Evolutionary conservation across 768 basidiomycete species (phyloP).

Genomic region (Daedalea quercina): DNA sequence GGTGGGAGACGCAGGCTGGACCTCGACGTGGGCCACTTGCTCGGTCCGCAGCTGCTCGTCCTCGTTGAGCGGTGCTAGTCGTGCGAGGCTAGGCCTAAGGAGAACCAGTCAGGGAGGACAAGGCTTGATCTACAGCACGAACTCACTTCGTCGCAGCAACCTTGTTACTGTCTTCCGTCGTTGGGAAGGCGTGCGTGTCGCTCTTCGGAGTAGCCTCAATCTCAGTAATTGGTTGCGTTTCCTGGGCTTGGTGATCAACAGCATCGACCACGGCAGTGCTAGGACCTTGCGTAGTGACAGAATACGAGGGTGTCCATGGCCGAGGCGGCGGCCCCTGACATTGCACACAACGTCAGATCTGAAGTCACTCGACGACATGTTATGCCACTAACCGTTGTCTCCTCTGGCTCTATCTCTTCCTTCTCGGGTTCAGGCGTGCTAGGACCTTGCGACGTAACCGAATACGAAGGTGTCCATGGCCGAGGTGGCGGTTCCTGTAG

Average conservation of each 20-base stretch:
- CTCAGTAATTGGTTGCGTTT: not conserved
- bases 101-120: not conserved
- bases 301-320: constrained; percentile 34
- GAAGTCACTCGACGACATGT: too few species aligned
- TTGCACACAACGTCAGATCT: not conserved
- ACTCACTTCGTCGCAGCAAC: constrained; percentile 11
- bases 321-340: constrained; percentile 17
- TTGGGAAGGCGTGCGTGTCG: constrained; percentile 11
- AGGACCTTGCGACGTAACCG: constrained; percentile 28
- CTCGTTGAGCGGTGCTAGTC: constrained; percentile 18
- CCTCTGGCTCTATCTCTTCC: constrained; percentile 6
- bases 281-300: constrained; percentile 29
- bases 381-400: not conserved
- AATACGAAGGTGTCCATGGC: constrained; percentile 34
- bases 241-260: not conserved
- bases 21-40: constrained; percentile 9
- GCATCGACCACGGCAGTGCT: constrained; percentile 8
- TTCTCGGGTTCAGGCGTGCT: constrained; percentile 8
- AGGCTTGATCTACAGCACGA: not conserved
- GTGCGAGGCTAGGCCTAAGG: constrained; percentile 17
- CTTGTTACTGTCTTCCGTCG: constrained; percentile 5
- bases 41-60: constrained; percentile 11
- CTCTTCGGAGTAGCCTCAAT: not conserved
- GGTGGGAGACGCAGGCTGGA: constrained; percentile 9
- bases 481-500: constrained; percentile 13